Evolutionary conservation across 73 alveolate genomes (phyloP), one percentile per base, ranked within the genome.

Genomic region (Breviolum minutum): DNA sequence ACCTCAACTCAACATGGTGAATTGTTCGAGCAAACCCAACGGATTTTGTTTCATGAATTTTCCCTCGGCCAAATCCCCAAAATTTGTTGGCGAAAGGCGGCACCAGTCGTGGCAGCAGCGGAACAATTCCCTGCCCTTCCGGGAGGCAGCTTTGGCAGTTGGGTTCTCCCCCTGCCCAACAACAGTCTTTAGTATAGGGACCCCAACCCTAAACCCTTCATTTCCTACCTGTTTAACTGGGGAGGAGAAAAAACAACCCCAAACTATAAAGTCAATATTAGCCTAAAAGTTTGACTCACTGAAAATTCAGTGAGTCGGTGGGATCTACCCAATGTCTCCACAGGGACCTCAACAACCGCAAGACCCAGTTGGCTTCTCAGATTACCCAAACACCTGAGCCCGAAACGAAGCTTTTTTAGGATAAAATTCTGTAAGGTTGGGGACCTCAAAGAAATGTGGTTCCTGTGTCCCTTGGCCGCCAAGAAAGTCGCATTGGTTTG

Each of bases 91-190:
- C n/a, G n/a, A 27, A 16, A 19, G 64, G 87, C 12, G 8, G 19
- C 27, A 63, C 64, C 84, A 22, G 54, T 30, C n/a, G 29, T 63
- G 64, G 12, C 62, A 16, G 63, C 63, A 9, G 87, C 24, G 76
- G 92, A 83, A 27, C 92, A 83, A 74, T 83, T 83, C 76, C 92
- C 92, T 27, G 92, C 92, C 61, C 92, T 83, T 83, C 76, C 76
- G 10, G 92, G 92, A 83, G 92, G 92, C 13, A 26, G 29, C 54
- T n/a, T n/a, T n/a, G n/a, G n/a, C n/a, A n/a, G n/a, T n/a, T n/a
- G n/a, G n/a, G n/a, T n/a, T n/a, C n/a, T n/a, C n/a, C n/a, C n/a
- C n/a, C n/a, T n/a, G n/a, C n/a, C n/a, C n/a, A n/a, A n/a, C n/a
- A n/a, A n/a, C n/a, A n/a, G n/a, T n/a, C n/a, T n/a, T n/a, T n/a